Evolutionary conservation across 225 moss, liverwort and hornwort species (phyloP), one percentile per base, ranked within the genome.

Genomic region (Neckera pumila): DNA sequence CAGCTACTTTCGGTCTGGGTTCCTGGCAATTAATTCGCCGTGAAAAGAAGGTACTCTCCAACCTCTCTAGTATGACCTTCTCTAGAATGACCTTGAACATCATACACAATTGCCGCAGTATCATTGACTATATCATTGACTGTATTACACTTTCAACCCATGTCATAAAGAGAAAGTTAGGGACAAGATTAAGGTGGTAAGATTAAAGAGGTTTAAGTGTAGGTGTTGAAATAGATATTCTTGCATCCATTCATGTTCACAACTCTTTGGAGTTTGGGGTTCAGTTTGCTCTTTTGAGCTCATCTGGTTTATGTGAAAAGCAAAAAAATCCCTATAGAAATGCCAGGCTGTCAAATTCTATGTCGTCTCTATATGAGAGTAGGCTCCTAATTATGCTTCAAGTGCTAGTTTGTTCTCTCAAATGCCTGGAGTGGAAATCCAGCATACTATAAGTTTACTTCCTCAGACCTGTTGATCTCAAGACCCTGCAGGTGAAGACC

Each of bases 11-110:
- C 82, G 96, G 97, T 64, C 94, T 99, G 86, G 98, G 97, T 72
- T 89, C 97, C 36, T 99, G 98, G 98, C 98, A 99, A 91, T 88
- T 99, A 54, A 56, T 94, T 86, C 96, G 98, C 59, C 93, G 98
- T 64, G 93, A 96, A 58, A 94, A 92, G 92, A 99, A 99, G 95
- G 98, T 86, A 76, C 22, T 28, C 14, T n/a, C 22, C 23, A 76
- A 49, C 17, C 76, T 38, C 63, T 51, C 1, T 38, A 28, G 61
- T 76, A 4, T 28, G 42, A 61, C 62, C 18, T 26, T n/a, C n/a
- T 76, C 70, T 54, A 56, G 40, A 22, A 40, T 42, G 54, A 21
- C 54, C 53, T 38, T 69, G 38, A 28, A 38, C 54, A 67, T n/a
- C 54, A 27, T 54, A 6, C 6, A n/a, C 38, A 31, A 54, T 69